These are phyloP conservation scores for Sporothrix globosa DNA, from an alignment of 2,329 filamentous ascomycete genomes.

Conservation along the genomic window DNA sequence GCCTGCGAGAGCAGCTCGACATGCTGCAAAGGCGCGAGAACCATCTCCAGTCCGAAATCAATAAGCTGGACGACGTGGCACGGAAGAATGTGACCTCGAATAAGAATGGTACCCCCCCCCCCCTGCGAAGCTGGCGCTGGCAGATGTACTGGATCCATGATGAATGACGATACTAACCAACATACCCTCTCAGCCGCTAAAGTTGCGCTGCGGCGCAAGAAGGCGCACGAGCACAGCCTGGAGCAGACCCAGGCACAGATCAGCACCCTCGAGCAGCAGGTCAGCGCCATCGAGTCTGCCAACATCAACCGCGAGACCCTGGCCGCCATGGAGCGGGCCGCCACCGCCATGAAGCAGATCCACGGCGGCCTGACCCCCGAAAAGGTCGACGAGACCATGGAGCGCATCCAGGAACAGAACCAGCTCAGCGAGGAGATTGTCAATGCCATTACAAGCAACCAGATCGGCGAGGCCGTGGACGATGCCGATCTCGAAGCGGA, in stretches of 20 bases:
- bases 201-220: conserved; percentile 88
- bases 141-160: neutral
- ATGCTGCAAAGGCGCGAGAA: conserved; percentile 97
- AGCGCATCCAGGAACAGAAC: conserved; percentile 88
- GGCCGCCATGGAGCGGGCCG: conserved; percentile 88
- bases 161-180: neutral
- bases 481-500: conserved; percentile 86
- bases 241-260: conserved; percentile 91
- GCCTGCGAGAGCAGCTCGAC: conserved; percentile 83
- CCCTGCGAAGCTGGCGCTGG: neutral
- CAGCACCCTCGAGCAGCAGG: conserved; percentile 88
- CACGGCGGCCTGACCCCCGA: conserved; percentile 89
- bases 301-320: conserved; percentile 99
- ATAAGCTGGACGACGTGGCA: conserved; percentile 86
- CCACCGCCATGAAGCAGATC: conserved; percentile 89
- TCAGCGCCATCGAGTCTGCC: conserved; percentile 94
- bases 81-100: conserved; percentile 86
- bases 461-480: conserved; percentile 71
- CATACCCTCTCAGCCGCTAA: conserved; percentile 70
- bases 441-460: conserved; percentile 75
- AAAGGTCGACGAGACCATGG: conserved; percentile 95
- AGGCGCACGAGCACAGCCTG: conserved; percentile 86
- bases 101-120: conserved; percentile 91
- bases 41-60: conserved; percentile 88
- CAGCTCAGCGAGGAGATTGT: conserved; percentile 91